phyloP scores from a whole-genome alignment of 2,329 filamentous ascomycete species.

The Fonsecaea nubica region DNA sequence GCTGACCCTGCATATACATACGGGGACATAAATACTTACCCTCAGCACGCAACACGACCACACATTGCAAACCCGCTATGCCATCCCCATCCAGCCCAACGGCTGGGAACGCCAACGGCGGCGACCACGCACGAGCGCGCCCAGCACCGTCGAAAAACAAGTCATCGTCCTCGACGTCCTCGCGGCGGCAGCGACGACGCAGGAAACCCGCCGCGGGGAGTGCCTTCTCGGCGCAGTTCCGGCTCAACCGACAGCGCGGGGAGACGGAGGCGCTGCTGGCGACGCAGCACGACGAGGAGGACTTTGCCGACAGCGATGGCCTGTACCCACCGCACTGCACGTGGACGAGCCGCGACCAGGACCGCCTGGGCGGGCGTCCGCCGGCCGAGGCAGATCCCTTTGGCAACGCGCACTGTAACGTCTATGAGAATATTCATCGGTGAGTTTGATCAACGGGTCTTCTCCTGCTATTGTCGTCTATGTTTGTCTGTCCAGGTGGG shows the following conservation, averaged over 20 bases:
- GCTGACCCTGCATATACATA: not conserved
- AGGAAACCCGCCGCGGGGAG: not conserved
- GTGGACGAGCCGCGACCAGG: slow-evolving; percentile 36
- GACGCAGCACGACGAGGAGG: slow-evolving; percentile 38
- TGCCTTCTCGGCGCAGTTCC: slow-evolving; percentile 22
- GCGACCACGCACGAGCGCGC: not conserved
- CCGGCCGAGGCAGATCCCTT: slow-evolving; percentile 36
- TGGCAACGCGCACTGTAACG: slow-evolving; percentile 33
- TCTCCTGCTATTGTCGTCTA: not conserved
- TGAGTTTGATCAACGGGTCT: slow-evolving; percentile 13
- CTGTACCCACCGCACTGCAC: slow-evolving; percentile 40
- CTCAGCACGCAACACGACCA: not conserved
- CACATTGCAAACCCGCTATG: not conserved
- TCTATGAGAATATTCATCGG: slow-evolving; percentile 40
- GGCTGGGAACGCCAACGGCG: not conserved
- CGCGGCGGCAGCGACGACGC: not conserved
- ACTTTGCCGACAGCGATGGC: slow-evolving; percentile 39
- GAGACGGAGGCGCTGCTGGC: slow-evolving; percentile 32
- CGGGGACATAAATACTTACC: not conserved
- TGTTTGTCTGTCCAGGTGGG: not conserved
- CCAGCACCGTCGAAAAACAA: not conserved
- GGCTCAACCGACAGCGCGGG: slow-evolving; percentile 28
- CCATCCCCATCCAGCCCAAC: not conserved
- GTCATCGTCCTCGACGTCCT: not conserved
- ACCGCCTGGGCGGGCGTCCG: slow-evolving; percentile 12